Base-by-base conservation (phyloP, 441 rosid species). In the Dalechampia spathulata region DNA sequence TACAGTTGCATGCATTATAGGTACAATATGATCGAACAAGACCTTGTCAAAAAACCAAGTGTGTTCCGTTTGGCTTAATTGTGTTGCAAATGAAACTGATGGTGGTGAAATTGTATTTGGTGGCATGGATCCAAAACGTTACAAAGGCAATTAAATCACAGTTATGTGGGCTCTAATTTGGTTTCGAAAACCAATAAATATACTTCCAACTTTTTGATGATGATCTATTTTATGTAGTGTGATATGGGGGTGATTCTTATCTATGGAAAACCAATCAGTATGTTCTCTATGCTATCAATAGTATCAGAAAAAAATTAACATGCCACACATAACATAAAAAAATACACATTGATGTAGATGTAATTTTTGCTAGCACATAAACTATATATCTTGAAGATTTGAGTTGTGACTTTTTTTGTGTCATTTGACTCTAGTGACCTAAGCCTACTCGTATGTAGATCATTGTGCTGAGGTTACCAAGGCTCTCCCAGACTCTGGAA, bases 51-150 rank as follows among this genome's bases (percentile, higher is more conserved):
- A 36, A 75, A 80, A 16, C n/a, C 81, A 83, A 0, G 72, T 83
- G n/a, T 88, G 85, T 60, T 88, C 96, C 14, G 85, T 88, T 70
- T 88, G 96, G 94, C 78, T 88, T 46, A 88, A 83, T 58, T 89
- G 91, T 52, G 68, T 81, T 14, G 53, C 71, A 1, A 78, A 75
- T 27, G 85, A 75, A 43, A 85, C 72, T 58, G 72, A 78, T 54
- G 96, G 94, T 0, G 96, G 96, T 47, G 83, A 88, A 72, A 59
- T 88, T 44, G 86, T 88, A 11, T 85, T 88, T 57, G 96, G 94
- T 50, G 94, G 96, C 49, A 59, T 80, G 61, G 96, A 88, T 73
- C 84, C 87, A 49, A 69, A 64, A 2, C 96, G 83, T 69, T 82
- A 43, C 60, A 78, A 75, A 71, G 96, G 96, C 45, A 63, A 81